Evolutionary conservation across 192 early-diverging fungal species (phyloP), one percentile per base, ranked within the genome.

Genomic region (Backusella morwellensis): DNA sequence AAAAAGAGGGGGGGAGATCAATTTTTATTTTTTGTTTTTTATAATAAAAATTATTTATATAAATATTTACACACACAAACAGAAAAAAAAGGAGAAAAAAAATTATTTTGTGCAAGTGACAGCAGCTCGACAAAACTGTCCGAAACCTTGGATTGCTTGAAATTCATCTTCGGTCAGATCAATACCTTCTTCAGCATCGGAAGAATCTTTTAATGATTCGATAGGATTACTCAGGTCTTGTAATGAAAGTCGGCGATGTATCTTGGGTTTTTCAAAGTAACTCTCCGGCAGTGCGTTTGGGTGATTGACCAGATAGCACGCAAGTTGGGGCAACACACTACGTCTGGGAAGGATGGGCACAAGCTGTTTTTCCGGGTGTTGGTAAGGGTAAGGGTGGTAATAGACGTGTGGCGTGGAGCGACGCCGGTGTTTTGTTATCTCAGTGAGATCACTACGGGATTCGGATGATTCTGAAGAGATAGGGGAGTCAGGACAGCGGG

Each of bases 191-290:
- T 72, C 41, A 12, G 19, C 21, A 17, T 63, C 56, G 56, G 56
- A 63, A 32, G 56, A 63, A 63, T 63, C 56, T 63, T 63, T 63
- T 29, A 79, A 41, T 6, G 52, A 35, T 34, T 75, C 79, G 7
- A 80, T 72, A 6, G 79, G 79, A 42, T 80, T 80, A 40, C 74
- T 76, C 2, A 80, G 34, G 23, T 80, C 79, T 17, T 69, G 50
- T n/a, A 80, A 40, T 2, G 79, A 80, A 3, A 80, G 19, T 2
- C 79, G 52, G 15, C 70, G 70, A 29, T 40, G 41, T 50, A 44
- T 21, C 29, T 17, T 32, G 12, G 41, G 23, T 2, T 40, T 36
- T 56, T 70, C 32, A 29, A 71, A 77, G 32, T 71, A 77, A 34
- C 68, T 77, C 40, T 77, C 76, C 21, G 76, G 76, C n/a, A 69